Evolutionary conservation across 495 filamentous ascomycete species (phyloP), one percentile per base, ranked within the genome.

Genomic region (Hypoxylon subgilvum): DNA sequence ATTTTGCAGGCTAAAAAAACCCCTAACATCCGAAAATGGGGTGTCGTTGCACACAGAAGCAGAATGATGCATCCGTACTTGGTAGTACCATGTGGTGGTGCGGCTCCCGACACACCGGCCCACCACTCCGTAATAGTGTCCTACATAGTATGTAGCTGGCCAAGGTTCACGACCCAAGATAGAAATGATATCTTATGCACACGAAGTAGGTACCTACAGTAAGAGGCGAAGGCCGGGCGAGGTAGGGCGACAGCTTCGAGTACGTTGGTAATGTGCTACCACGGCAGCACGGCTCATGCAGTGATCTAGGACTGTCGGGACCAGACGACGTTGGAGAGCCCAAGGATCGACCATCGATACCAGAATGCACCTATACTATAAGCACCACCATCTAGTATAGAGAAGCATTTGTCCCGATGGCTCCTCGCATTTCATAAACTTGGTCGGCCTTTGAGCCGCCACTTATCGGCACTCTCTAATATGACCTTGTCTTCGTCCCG

Each of bases 401-500:
- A 3, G 23, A 4, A 27, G 13, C 27, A 36, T 17, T 35, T 16
- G n/a, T 25, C 17, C 12, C n/a, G 10, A 21, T 17, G 38, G 21
- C 17, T n/a, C 12, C 7, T 40, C 14, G 19, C 28, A 6, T 25
- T 43, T 76, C 63, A 83, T 55, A 83, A 51, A 7, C 71, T 72
- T 19, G 79, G 73, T 32, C 75, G 67, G 40, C 67, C 71, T 36
- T 70, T 74, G 23, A 79, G 52, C 60, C 74, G 84, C 84, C 85
- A 88, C 44, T 66, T 73, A 50, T 81, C 86, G 3, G 70, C 74
- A 32, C 66, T 56, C 13, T 79, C 74, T 45, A 75, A 71, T 32
- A 78, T 67, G 13, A 82, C 85, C 65, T 75, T 86, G 22, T 85
- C 85, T 61, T 93, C 89, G 19, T 69, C 71, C 68, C 85, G 74